These are phyloP conservation scores for Paecilomyces sp. DNA, from an alignment of 2,329 filamentous ascomycete genomes.

Conservation along the genomic window DNA sequence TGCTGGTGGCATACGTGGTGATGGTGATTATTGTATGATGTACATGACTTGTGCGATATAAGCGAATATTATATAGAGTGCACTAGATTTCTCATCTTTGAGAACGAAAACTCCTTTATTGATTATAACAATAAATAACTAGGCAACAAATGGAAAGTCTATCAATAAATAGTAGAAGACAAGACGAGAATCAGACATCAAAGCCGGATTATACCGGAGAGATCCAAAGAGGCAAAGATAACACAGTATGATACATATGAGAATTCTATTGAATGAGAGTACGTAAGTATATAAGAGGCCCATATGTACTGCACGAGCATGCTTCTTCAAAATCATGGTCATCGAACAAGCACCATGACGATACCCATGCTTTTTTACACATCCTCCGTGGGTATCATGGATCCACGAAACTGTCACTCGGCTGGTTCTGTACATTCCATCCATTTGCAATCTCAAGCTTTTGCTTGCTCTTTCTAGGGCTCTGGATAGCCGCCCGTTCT, in stretches of 20 bases:
- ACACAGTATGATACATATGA: neutral
- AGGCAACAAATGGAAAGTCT: neutral
- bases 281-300: neutral
- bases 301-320: neutral
- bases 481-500: neutral
- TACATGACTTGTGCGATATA: too few relatives aligned
- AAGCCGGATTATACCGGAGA: neutral
- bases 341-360: neutral
- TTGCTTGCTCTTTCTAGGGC: neutral
- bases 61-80: neutral
- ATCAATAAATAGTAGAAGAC: neutral
- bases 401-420: neutral
- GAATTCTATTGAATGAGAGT: neutral
- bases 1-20: too few relatives aligned
- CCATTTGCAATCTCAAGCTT: neutral
- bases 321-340: neutral
- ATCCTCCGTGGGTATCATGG: neutral
- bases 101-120: neutral
- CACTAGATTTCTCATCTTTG: neutral
- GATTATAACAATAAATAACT: neutral
- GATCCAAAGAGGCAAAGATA: neutral
- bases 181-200: neutral
- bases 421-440: neutral
- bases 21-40: too few relatives aligned
- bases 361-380: neutral